phyloP scores from a whole-genome alignment of 73 alveolate species.

The Paramecium primaurelia region DNA sequence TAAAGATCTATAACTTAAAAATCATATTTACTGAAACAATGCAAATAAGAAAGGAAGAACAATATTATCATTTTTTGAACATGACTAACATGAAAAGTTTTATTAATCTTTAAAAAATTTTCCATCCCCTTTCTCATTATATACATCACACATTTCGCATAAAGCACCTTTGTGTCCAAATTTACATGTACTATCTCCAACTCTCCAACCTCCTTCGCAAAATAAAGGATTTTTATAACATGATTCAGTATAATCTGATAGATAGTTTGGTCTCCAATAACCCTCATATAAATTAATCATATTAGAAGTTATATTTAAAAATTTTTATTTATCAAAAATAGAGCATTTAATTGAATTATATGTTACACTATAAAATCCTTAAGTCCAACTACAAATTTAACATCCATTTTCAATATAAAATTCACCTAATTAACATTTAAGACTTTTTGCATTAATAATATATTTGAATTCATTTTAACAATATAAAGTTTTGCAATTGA shows the following conservation, averaged over 20 bases:
- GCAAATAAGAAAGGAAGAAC: neutral
- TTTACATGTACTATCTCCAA: neutral
- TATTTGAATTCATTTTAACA: neutral
- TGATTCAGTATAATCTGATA: neutral
- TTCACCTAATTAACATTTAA: neutral
- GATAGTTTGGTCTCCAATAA: neutral
- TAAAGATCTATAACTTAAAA: neutral
- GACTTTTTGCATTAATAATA: neutral
- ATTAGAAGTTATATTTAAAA: neutral
- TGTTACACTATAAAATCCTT: neutral
- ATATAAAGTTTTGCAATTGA: neutral
- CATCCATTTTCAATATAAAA: neutral
- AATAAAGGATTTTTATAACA: neutral
- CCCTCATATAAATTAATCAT: neutral
- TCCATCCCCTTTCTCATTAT: neutral
- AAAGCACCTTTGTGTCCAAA: constrained; percentile 37
- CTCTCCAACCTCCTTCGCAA: constrained; percentile 7
- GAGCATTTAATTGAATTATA: neutral
- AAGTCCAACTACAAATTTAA: neutral
- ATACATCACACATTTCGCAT: constrained; percentile 37
- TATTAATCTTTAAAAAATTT: neutral
- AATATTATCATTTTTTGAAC: neutral
- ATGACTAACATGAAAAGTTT: neutral
- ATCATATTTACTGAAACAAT: neutral
- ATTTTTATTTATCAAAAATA: neutral